Evolutionary conservation across 2,329 filamentous ascomycete species (phyloP).

Genomic region (Stagonosporopsis chrysanthemi): DNA sequence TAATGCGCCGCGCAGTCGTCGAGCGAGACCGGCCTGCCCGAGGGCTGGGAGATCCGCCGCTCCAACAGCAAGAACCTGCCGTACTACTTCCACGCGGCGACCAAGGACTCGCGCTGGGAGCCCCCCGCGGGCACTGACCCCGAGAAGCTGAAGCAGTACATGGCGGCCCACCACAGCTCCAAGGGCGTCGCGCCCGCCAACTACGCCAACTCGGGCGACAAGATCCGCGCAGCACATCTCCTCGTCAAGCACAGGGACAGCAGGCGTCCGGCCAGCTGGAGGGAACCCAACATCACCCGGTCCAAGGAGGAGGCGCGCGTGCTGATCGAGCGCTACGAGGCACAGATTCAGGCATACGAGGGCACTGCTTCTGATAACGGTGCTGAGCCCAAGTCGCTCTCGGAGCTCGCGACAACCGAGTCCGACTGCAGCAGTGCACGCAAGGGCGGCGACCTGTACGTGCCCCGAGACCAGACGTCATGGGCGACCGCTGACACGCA

Average conservation of each 20-base stretch:
- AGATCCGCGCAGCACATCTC: slow-evolving; percentile 92
- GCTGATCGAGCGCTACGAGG: slow-evolving; percentile 78
- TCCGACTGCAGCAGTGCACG: slow-evolving; percentile 95
- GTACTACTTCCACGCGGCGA: slow-evolving; percentile 93
- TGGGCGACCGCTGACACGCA: slow-evolving; percentile 9
- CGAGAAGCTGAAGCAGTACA: slow-evolving; percentile 91
- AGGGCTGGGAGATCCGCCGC: slow-evolving; percentile 93
- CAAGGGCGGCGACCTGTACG: slow-evolving; percentile 87
- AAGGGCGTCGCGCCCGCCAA: slow-evolving; percentile 54
- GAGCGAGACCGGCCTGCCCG: slow-evolving; percentile 70
- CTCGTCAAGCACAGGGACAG: slow-evolving; percentile 93
- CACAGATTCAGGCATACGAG: slow-evolving; percentile 72
- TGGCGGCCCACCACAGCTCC: slow-evolving; percentile 84
- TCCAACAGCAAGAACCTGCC: slow-evolving; percentile 98
- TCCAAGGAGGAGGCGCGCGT: slow-evolving; percentile 83
- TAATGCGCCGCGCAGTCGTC: slow-evolving; percentile 40
- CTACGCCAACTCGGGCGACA: slow-evolving; percentile 62
- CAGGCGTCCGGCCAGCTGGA: slow-evolving; percentile 90
- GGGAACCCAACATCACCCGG: slow-evolving; percentile 86
- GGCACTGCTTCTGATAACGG: slow-evolving; percentile 52
- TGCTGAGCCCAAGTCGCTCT: slow-evolving; percentile 59
- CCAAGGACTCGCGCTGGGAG: slow-evolving; percentile 94
- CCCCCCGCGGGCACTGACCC: slow-evolving; percentile 87
- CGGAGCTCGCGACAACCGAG: slow-evolving; percentile 85
- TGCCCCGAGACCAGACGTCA: slow-evolving; percentile 27